Evolutionary conservation across 257 asterid species (phyloP).

Genomic region (Solanum chiquidenum): DNA sequence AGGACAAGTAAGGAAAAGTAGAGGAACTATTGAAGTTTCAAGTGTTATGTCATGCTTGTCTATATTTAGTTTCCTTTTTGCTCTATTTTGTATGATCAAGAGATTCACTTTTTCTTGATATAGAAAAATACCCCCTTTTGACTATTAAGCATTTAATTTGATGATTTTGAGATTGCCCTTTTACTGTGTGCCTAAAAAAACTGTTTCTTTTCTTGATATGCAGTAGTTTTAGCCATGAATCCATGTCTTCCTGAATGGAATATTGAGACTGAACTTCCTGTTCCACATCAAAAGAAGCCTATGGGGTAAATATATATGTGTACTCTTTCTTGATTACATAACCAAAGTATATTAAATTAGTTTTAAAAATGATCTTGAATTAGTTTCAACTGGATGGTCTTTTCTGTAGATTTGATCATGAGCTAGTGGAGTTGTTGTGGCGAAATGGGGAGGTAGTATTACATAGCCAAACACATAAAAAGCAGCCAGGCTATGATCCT

Average conservation of each 20-base stretch:
- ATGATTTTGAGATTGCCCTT: neutral
- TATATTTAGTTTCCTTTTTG: neutral
- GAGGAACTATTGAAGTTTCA: neutral
- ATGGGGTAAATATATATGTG: conserved; percentile 27
- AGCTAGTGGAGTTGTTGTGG: conserved; percentile 75
- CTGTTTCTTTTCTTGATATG: neutral
- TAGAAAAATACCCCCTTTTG: neutral
- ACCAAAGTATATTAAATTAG: neutral
- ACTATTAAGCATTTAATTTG: neutral
- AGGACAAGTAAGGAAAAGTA: neutral
- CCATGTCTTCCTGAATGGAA: conserved; percentile 52
- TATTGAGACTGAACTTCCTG: conserved; percentile 27
- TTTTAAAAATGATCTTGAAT: neutral
- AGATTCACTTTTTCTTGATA: neutral
- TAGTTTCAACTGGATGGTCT: neutral
- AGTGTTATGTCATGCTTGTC: neutral
- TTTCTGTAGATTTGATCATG: conserved; percentile 46
- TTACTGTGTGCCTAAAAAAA: neutral
- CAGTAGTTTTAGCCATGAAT: conserved; percentile 29
- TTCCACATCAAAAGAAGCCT: conserved; percentile 35
- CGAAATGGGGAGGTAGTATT: conserved; percentile 69
- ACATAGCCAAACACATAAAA: conserved; percentile 43
- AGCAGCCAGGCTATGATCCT: conserved; percentile 12
- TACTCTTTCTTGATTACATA: neutral
- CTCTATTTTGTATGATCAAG: neutral